Evolutionary conservation across 2,329 filamentous ascomycete genomes (phyloP).

Genomic region (Ascochyta koolunga): DNA sequence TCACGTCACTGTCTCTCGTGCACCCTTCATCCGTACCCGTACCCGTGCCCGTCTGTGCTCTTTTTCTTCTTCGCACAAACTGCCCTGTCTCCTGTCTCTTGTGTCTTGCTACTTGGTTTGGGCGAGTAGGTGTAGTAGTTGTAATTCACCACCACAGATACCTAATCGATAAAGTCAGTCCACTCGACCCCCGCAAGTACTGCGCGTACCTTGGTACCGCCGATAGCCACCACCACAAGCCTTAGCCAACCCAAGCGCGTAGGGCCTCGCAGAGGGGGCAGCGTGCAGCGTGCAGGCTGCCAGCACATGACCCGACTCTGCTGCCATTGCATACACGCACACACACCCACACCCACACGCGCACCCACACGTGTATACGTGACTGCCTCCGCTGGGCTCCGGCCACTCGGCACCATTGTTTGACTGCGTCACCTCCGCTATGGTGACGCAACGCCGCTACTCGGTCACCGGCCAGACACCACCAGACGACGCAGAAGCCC

Average conservation of each 20-base stretch:
- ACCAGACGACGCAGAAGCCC: slow-evolving; percentile 40
- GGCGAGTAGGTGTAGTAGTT: neutral
- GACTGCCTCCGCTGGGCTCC: slow-evolving; percentile 9
- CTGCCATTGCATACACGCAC: slow-evolving; percentile 22
- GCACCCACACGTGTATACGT: slow-evolving; percentile 19
- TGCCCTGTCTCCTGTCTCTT: neutral
- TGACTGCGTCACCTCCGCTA: slow-evolving; percentile 15
- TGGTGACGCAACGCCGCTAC: slow-evolving; percentile 45
- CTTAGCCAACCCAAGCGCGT: slow-evolving; percentile 25
- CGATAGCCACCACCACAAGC: too few relatives aligned
- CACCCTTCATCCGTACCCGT: too few relatives aligned
- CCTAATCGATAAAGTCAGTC: slow-evolving; percentile 32
- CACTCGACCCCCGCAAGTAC: slow-evolving; percentile 29
- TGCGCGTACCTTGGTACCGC: too few relatives aligned
- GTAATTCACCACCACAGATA: slow-evolving; percentile 15
- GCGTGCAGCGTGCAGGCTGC: slow-evolving; percentile 29
- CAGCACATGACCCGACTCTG: slow-evolving; percentile 25
- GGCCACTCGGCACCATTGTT: slow-evolving; percentile 2
- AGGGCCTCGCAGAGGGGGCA: slow-evolving; percentile 20
- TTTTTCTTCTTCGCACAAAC: neutral
- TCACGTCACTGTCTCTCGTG: slow-evolving; percentile 9
- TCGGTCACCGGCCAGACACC: slow-evolving; percentile 47
- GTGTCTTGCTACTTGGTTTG: neutral
- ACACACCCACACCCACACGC: slow-evolving; percentile 19
- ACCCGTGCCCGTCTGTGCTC: too few relatives aligned